These are phyloP conservation scores for Suhomyces wounanorum DNA, from an alignment of 1,139 yeast species.

Conservation along the genomic window DNA sequence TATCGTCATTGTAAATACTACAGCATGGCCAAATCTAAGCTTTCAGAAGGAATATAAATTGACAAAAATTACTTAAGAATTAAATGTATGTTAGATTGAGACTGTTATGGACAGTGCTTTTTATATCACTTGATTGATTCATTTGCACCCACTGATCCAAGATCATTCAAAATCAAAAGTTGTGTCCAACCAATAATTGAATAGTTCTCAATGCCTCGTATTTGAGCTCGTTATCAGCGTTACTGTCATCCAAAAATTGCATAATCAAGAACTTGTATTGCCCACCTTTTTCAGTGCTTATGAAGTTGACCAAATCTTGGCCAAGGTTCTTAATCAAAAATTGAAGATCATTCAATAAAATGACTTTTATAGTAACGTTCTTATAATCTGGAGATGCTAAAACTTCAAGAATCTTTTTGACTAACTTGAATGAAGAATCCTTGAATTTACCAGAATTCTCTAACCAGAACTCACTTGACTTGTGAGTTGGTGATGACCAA, in stretches of 20 bases:
- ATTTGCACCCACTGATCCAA: background rate
- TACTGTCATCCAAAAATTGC: slow-evolving; percentile 70
- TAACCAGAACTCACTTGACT: slow-evolving; percentile 84
- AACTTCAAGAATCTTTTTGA: slow-evolving; percentile 52
- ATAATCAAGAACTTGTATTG: slow-evolving; percentile 72
- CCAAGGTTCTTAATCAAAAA: slow-evolving; percentile 46
- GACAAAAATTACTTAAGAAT: slow-evolving; percentile 9
- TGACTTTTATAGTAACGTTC: slow-evolving; percentile 31
- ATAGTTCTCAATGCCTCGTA: slow-evolving; percentile 95
- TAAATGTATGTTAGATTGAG: slow-evolving; percentile 4
- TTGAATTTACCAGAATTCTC: slow-evolving; percentile 78
- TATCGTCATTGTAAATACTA: background rate
- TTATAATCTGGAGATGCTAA: slow-evolving; percentile 28
- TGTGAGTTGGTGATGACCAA: slow-evolving; percentile 91
- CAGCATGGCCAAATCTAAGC: background rate
- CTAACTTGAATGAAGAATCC: slow-evolving; percentile 71
- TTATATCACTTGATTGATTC: too few relatives aligned
- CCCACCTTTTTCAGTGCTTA: slow-evolving; percentile 60
- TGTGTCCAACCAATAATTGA: slow-evolving; percentile 84
- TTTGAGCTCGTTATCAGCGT: slow-evolving; percentile 82
- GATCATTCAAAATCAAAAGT: slow-evolving; percentile 15
- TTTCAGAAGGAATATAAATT: slow-evolving; percentile 1
- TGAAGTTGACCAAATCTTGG: slow-evolving; percentile 69
- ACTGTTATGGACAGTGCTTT: background rate
- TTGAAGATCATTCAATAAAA: slow-evolving; percentile 58